Conservation (phyloP, 805 yeast genomes). For the Scheffersomyces amazonensis region DNA sequence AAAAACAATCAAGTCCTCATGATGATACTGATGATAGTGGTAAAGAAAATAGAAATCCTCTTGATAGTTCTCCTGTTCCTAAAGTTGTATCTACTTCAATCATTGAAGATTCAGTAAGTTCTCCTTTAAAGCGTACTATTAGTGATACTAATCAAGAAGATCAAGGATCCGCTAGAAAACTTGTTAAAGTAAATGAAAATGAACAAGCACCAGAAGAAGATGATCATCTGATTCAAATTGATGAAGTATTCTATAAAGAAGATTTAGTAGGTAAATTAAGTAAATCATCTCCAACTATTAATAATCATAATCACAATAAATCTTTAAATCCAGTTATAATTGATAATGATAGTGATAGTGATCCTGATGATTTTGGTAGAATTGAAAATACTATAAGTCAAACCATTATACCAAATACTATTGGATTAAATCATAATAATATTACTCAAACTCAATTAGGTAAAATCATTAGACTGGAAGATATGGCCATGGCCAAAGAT, state of each 20-base stretch:
- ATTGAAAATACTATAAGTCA: conserved; percentile 17
- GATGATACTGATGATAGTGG: conserved; percentile 6
- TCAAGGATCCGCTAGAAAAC: conserved; percentile 9
- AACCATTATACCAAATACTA: conserved; percentile 13
- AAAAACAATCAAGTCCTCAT: too few species aligned
- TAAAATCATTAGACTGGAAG: conserved; percentile 11
- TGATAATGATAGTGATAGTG: conserved; percentile 24
- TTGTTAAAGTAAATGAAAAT: conserved; percentile 18
- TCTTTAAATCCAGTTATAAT: conserved; percentile 10
- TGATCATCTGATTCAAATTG: conserved; percentile 13
- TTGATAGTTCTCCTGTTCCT: conserved; percentile 12
- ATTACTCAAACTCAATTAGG: conserved; percentile 13
- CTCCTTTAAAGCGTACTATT: conserved; percentile 3
- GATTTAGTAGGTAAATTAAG: conserved; percentile 19
- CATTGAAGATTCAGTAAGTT: conserved; percentile 1
- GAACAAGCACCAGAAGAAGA: conserved; percentile 12
- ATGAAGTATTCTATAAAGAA: conserved; percentile 20
- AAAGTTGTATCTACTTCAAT: background rate
- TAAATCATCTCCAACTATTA: background rate
- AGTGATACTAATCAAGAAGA: conserved; percentile 2
- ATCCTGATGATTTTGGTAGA: conserved; percentile 20
- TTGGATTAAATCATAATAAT: conserved; percentile 3
- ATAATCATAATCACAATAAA: conserved; percentile 8
- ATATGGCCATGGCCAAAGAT: conserved; percentile 8
- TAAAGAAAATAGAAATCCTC: conserved; percentile 15